phyloP scores from a whole-genome alignment of 2,329 filamentous ascomycete species.

The Ophiocordyceps robertsii region DNA sequence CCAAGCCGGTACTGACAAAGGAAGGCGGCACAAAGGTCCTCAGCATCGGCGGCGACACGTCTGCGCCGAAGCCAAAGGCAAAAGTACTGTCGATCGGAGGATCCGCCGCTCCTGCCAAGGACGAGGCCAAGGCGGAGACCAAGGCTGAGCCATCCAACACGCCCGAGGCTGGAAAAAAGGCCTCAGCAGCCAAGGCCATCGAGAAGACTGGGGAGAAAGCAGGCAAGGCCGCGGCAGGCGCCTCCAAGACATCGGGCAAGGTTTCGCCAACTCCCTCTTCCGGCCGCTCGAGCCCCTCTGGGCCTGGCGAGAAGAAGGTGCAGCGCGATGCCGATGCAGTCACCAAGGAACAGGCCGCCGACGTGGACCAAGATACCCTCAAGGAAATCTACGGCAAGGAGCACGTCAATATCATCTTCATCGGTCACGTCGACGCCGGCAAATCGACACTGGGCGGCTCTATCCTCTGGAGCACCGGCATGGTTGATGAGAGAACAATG shows the following conservation, averaged over 20 bases:
- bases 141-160: slow-evolving; percentile 35
- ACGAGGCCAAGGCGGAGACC: slow-evolving; percentile 32
- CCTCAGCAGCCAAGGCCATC: slow-evolving; percentile 76
- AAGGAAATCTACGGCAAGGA: slow-evolving; percentile 96
- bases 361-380: slow-evolving; percentile 59
- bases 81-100: slow-evolving; percentile 32
- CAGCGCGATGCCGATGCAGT: slow-evolving; percentile 69
- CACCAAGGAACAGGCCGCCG: slow-evolving; percentile 65
- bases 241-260: slow-evolving; percentile 45
- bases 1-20: slow-evolving; percentile 39
- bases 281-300: slow-evolving; percentile 68
- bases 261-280: slow-evolving; percentile 73
- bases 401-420: slow-evolving; percentile 89
- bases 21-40: slow-evolving; percentile 49
- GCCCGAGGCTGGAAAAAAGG: slow-evolving; percentile 66
- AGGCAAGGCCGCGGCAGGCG: slow-evolving; percentile 24
- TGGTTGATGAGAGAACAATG: slow-evolving; percentile 98
- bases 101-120: slow-evolving; percentile 20
- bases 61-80: slow-evolving; percentile 38
- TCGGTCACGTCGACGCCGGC: slow-evolving; percentile 95
- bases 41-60: slow-evolving; percentile 50
- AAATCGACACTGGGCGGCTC: slow-evolving; percentile 93
- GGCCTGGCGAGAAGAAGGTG: slow-evolving; percentile 33
- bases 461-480: slow-evolving; percentile 85
- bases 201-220: slow-evolving; percentile 71